Evolutionary conservation across 139 green algal genomes (phyloP).

Genomic region (Chlorella sp.): DNA sequence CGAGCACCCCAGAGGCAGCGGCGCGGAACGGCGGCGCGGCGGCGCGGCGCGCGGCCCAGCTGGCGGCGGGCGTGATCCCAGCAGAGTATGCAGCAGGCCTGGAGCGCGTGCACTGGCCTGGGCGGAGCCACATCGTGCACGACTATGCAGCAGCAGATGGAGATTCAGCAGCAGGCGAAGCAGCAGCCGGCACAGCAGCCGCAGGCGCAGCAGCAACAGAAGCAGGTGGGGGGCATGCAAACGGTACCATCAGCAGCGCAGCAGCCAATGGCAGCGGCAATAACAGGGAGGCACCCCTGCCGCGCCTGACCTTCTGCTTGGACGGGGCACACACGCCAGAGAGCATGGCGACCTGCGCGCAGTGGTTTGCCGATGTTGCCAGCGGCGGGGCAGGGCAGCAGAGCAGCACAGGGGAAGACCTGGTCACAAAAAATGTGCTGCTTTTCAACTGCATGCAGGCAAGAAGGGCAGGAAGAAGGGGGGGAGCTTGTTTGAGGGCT

Average conservation of each 20-base stretch:
- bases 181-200: background rate
- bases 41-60: constrained; percentile 21
- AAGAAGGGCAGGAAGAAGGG: no score
- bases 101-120: constrained; percentile 62
- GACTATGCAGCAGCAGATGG: background rate
- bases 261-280: constrained; percentile 4
- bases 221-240: background rate
- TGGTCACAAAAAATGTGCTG: constrained; percentile 61
- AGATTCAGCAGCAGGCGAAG: background rate
- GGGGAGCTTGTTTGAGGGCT: background rate
- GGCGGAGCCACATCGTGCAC: constrained; percentile 59
- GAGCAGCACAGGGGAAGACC: background rate
- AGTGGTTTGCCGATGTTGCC: constrained; percentile 82
- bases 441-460: constrained; percentile 95
- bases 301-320: constrained; percentile 83
- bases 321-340: constrained; percentile 97
- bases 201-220: background rate
- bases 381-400: no score
- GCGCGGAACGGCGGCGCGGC: constrained; percentile 1
- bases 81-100: constrained; percentile 69
- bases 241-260: background rate
- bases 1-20: background rate
- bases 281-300: constrained; percentile 13
- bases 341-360: constrained; percentile 85
- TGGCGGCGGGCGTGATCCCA: constrained; percentile 43